Evolutionary conservation across 257 asterid species (phyloP).

Genomic region (Lantana camara): DNA sequence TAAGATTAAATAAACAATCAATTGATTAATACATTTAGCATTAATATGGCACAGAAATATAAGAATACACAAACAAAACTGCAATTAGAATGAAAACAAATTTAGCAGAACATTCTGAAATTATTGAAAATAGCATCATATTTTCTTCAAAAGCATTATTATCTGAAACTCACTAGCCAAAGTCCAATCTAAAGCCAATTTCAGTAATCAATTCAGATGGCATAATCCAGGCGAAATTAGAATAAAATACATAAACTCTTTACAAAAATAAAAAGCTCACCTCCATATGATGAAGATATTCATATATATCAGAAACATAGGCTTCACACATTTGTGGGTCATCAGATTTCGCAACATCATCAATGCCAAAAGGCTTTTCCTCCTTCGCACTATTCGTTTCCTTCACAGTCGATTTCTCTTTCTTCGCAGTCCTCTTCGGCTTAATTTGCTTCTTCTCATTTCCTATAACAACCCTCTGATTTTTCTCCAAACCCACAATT

Average conservation of each 20-base stretch:
- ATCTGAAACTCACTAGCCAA: neutral
- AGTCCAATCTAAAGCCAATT: neutral
- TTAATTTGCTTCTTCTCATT: constrained; percentile 28
- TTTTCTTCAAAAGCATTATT: neutral
- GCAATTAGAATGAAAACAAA: neutral
- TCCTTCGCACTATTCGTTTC: constrained; percentile 24
- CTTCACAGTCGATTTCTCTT: constrained; percentile 25
- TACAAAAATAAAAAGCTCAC: constrained; percentile 33
- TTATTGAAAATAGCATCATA: too few species aligned
- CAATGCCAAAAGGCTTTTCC: constrained; percentile 35
- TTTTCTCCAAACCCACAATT: constrained; percentile 11
- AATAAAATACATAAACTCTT: neutral
- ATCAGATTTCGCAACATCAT: constrained; percentile 35
- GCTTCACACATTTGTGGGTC: constrained; percentile 80
- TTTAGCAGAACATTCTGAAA: neutral
- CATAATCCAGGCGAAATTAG: constrained; percentile 1
- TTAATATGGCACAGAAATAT: neutral
- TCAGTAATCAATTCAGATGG: neutral
- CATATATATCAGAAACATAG: constrained; percentile 78
- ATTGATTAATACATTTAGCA: neutral
- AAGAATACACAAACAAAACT: neutral
- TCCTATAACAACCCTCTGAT: constrained; percentile 16
- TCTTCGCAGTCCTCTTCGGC: constrained; percentile 39
- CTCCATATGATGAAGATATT: constrained; percentile 83
- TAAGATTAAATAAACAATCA: neutral